phyloP scores from a whole-genome alignment of 768 basidiomycete species.

The Tulasnella sp. region DNA sequence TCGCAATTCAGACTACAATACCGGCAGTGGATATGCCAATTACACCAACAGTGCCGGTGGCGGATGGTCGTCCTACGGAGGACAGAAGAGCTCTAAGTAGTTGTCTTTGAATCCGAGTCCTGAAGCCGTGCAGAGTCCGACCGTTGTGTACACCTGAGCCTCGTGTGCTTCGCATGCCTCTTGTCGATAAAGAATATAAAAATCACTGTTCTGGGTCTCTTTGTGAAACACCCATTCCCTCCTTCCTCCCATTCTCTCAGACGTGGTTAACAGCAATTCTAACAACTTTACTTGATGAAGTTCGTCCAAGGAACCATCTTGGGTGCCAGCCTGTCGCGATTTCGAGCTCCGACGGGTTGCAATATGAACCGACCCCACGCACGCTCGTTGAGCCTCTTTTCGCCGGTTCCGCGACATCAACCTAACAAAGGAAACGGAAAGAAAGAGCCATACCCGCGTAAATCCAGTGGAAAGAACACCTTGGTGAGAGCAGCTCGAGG shows the following conservation, averaged over 20 bases:
- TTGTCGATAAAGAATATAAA: neutral
- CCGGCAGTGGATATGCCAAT: slow-evolving; percentile 4
- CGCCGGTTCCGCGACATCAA: neutral
- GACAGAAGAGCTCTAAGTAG: slow-evolving; percentile 6
- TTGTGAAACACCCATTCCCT: too few relatives aligned
- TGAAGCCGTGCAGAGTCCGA: neutral
- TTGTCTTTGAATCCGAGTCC: neutral
- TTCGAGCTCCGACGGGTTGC: neutral
- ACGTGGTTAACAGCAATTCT: neutral
- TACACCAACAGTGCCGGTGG: slow-evolving; percentile 19
- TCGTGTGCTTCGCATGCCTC: neutral
- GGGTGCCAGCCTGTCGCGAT: neutral
- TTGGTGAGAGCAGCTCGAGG: neutral
- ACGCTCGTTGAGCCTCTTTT: neutral
- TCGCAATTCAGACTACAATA: slow-evolving; percentile 20
- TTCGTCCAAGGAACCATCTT: neutral
- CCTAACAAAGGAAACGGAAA: neutral
- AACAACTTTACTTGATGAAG: neutral
- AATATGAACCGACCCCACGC: neutral
- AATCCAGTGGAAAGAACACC: neutral
- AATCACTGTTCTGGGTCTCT: neutral
- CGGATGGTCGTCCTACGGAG: slow-evolving; percentile 10
- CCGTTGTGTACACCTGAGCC: neutral
- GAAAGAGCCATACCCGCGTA: neutral
- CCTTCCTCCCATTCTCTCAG: neutral